Percentiles rank a stretch among this genome's conserved stretches.
Conservation (phyloP, 2,329 filamentous ascomycete species). For the Colletotrichum sublineola region DNA sequence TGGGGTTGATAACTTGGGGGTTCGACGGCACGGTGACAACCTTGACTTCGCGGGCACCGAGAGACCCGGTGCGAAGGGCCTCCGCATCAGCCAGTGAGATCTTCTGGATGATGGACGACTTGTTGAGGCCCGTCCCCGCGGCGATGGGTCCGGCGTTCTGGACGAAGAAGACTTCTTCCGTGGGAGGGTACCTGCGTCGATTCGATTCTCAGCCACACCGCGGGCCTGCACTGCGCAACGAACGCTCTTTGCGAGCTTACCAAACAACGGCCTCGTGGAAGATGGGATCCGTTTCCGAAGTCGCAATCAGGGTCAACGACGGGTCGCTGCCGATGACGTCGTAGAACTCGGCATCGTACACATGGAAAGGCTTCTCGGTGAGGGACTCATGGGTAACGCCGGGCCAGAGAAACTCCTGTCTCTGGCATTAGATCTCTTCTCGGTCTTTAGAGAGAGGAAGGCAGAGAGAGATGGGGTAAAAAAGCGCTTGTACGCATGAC, state of each 20-base stretch:
- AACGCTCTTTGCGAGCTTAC: constrained; percentile 40
- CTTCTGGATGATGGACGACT: constrained; percentile 65
- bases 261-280: constrained; percentile 71
- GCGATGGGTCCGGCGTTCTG: constrained; percentile 63
- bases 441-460: not conserved
- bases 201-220: not conserved
- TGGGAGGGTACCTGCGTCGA: constrained; percentile 51
- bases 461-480: not conserved
- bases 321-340: constrained; percentile 63
- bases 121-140: constrained; percentile 64
- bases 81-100: constrained; percentile 60
- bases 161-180: constrained; percentile 67
- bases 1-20: constrained; percentile 63
- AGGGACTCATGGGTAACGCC: constrained; percentile 56
- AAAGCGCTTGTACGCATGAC: constrained; percentile 9
- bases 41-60: constrained; percentile 56
- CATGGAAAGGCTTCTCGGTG: constrained; percentile 54
- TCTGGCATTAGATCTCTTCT: not conserved
- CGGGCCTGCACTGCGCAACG: not conserved
- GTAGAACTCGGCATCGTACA: constrained; percentile 66
- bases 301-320: constrained; percentile 63
- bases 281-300: constrained; percentile 58
- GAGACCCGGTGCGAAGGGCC: constrained; percentile 53
- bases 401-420: constrained; percentile 59
- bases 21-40: constrained; percentile 57